Evolutionary conservation across 306 rosid genomes (phyloP), one percentile per base, ranked within the genome.

Genomic region (Cucurbita pepo): DNA sequence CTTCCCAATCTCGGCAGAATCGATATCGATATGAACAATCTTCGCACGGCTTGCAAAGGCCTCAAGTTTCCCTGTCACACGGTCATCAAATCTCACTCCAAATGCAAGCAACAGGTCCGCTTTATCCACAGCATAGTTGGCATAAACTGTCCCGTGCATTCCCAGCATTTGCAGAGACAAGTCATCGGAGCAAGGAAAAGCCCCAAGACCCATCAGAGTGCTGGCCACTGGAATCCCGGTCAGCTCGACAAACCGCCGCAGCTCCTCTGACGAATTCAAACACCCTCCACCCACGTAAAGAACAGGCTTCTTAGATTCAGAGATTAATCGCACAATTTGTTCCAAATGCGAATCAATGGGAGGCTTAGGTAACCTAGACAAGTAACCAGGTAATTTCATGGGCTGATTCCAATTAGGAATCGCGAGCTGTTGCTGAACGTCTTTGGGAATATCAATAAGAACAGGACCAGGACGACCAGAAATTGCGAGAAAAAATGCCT

Each of bases 1-100:
- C 88, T 94, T 94, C 59, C 98, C 98, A 57, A 94, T 86, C 85
- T 94, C 97, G 5, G 95, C 96, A 0, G 96, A 80, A 85, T 94
- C 97, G 34, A 90, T 94, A 58, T 94, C 98, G 19, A 94, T 87
- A 41, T 94, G 98, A 36, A 94, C 91, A 63, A 94, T 94, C 77
- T 89, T 94, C 2, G 98, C 97, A 16, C 97, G 80, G 76, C 91
- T 89, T 0, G 98, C 95, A 57, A 90, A 94, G 2, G 95, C 84
- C 87, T 94, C 95, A 0, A 90, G 86, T 88, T 91, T 94, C 51
- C 97, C 96, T 0, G 97, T 91, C 6, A 94, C 99, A 50, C 92
- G 90, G 56, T 94, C 99, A 77, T 94, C 99, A 30, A 94, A 94
- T 79, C 99, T 84, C 57, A 92, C 98, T 18, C 98, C 98, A 57